Conservation (phyloP, 345 rosid genomes). For the Noccaea bulbosa region DNA sequence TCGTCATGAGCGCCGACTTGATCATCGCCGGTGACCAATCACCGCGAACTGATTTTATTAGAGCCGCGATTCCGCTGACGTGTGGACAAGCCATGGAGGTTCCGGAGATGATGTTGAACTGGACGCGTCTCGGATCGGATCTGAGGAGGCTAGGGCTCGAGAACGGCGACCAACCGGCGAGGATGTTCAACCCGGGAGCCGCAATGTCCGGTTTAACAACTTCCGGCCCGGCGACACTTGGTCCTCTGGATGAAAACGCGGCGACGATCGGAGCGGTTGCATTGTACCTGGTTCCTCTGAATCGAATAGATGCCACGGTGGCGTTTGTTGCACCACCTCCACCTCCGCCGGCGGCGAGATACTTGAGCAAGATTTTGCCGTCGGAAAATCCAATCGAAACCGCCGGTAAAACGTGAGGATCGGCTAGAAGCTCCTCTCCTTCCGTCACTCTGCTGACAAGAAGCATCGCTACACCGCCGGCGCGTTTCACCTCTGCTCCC, state of each 20-base stretch:
- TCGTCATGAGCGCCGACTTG: conserved; percentile 88
- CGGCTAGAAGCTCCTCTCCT: conserved; percentile 73
- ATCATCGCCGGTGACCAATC: conserved; percentile 89
- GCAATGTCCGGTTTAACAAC: conserved; percentile 80
- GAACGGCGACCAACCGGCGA: conserved; percentile 77
- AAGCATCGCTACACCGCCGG: conserved; percentile 77
- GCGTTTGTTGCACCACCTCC: conserved; percentile 38
- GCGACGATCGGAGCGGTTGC: conserved; percentile 68
- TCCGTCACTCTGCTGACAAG: conserved; percentile 49
- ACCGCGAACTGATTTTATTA: conserved; percentile 63
- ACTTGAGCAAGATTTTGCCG: conserved; percentile 48
- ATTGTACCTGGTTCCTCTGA: conserved; percentile 62
- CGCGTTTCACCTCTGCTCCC: conserved; percentile 59
- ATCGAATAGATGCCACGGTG: conserved; percentile 56
- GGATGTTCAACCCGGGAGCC: conserved; percentile 79
- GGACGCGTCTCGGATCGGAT: conserved; percentile 61
- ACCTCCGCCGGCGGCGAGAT: conserved; percentile 36
- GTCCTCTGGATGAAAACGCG: conserved; percentile 85
- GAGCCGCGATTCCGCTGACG: conserved; percentile 72
- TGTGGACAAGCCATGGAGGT: conserved; percentile 96
- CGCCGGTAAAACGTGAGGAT: conserved; percentile 71
- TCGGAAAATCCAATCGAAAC: conserved; percentile 54
- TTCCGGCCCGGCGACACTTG: conserved; percentile 56
- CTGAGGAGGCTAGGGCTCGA: conserved; percentile 53
- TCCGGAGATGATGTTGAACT: conserved; percentile 74